A percentile compares a stretch with the other conserved stretches of the same genome.
Conservation (phyloP, 306 rosid species). For the Acacia crassicarpa region DNA sequence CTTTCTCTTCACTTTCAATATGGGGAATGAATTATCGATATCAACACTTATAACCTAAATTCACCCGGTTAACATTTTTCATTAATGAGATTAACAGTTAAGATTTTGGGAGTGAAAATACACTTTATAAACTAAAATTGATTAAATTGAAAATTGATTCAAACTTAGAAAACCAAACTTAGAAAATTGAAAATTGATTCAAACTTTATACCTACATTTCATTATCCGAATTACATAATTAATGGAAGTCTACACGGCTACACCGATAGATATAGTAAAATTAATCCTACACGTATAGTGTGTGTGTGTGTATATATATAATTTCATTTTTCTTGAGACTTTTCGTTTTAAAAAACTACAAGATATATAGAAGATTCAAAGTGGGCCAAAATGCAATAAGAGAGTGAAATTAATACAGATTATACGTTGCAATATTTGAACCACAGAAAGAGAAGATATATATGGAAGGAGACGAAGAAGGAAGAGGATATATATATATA, state of each 20-base stretch:
- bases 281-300: not conserved
- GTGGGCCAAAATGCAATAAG: not conserved
- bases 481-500: not conserved
- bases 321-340: not conserved
- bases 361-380: not conserved
- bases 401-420: not conserved
- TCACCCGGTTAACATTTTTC: too few species aligned
- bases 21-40: not conserved
- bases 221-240: not conserved
- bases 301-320: too few species aligned
- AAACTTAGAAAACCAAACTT: too few species aligned
- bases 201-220: not conserved
- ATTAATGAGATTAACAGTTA: too few species aligned
- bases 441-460: slow-evolving; percentile 26
- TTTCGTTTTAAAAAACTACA: not conserved
- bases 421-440: slow-evolving; percentile 24
- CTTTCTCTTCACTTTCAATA: not conserved
- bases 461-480: not conserved
- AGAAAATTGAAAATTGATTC: too few species aligned
- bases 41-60: not conserved
- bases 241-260: not conserved
- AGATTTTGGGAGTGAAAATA: too few species aligned
- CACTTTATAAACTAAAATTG: too few species aligned
- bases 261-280: not conserved
- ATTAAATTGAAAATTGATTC: too few species aligned